Conservation (phyloP, 495 filamentous ascomycete species). For the Entonaema liquescens region DNA sequence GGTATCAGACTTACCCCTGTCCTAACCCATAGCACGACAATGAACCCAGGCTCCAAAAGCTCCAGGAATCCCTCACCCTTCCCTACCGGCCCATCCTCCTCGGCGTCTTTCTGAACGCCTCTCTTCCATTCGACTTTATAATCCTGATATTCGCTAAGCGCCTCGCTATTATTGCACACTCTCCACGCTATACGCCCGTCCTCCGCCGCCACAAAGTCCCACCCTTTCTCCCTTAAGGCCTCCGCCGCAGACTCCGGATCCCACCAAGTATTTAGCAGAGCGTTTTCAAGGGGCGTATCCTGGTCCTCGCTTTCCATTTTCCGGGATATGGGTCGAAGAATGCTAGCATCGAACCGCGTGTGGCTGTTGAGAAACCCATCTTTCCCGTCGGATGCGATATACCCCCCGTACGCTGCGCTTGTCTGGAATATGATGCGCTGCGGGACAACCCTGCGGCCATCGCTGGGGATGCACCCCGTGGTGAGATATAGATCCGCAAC, state of each 20-base stretch:
- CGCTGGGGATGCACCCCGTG: background rate
- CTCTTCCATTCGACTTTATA: constrained; percentile 31
- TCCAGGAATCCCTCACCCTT: constrained; percentile 24
- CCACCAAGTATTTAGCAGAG: constrained; percentile 2
- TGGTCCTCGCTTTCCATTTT: background rate
- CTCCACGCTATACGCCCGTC: constrained; percentile 20
- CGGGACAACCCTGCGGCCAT: background rate
- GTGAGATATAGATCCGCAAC: constrained; percentile 13
- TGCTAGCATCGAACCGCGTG: constrained; percentile 35
- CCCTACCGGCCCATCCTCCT: constrained; percentile 14
- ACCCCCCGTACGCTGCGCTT: constrained; percentile 22
- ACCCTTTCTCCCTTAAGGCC: constrained; percentile 10
- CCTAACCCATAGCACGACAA: constrained; percentile 31
- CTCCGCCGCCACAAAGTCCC: constrained; percentile 26
- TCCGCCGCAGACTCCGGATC: background rate
- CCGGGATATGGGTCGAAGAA: constrained; percentile 22
- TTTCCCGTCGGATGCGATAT: constrained; percentile 9
- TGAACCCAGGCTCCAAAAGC: constrained; percentile 12
- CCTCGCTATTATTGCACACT: constrained; percentile 28
- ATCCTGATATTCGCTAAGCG: background rate
- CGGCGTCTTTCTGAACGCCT: constrained; percentile 4
- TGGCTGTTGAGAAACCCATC: constrained; percentile 22
- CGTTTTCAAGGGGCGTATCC: constrained; percentile 9
- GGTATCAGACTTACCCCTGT: constrained; percentile 21
- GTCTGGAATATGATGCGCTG: constrained; percentile 29